A percentile compares a stretch with the other conserved stretches of the same genome.
These are phyloP conservation scores for Nidula niveotomentosa DNA, from an alignment of 1,284 basidiomycete species.

Conservation along the genomic window DNA sequence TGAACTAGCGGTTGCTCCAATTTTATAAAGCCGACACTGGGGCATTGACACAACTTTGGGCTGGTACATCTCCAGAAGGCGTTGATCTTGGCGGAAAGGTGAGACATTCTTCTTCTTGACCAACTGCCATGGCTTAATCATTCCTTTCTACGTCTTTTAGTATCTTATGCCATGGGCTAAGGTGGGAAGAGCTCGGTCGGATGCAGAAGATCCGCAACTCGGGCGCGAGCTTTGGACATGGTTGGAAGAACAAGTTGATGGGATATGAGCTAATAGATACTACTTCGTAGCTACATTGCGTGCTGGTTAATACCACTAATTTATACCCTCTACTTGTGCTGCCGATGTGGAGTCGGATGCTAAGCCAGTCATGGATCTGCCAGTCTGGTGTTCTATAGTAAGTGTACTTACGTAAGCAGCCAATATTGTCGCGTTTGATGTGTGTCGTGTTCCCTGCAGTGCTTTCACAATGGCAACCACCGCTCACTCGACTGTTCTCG, in stretches of 20 bases:
- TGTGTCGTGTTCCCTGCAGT: too few species aligned
- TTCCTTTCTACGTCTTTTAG: slow-evolving; percentile 18
- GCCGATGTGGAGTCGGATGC: too few species aligned
- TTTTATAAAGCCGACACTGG: slow-evolving; percentile 25
- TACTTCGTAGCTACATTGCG: too few species aligned
- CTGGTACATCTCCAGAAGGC: slow-evolving; percentile 40
- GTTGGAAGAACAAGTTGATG: slow-evolving; percentile 35
- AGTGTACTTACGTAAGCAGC: too few species aligned
- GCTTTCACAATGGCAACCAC: slow-evolving; percentile 2
- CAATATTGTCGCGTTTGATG: too few species aligned
- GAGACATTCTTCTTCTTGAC: not conserved
- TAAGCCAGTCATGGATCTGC: too few species aligned
- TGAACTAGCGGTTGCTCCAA: slow-evolving; percentile 15
- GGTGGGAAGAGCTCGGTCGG: slow-evolving; percentile 22
- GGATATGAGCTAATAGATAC: too few species aligned
- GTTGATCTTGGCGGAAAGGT: slow-evolving; percentile 37
- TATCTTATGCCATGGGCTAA: slow-evolving; percentile 49
- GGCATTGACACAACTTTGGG: slow-evolving; percentile 47
- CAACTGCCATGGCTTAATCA: not conserved
- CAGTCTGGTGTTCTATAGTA: too few species aligned
- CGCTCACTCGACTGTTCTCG: slow-evolving; percentile 11
- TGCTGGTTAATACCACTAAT: too few species aligned
- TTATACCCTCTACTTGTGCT: too few species aligned
- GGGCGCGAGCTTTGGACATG: slow-evolving; percentile 36
- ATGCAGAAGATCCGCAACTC: slow-evolving; percentile 30